Base-by-base conservation (phyloP, 371 early-diverging fungal species). In the Mortierella sp. region DNA sequence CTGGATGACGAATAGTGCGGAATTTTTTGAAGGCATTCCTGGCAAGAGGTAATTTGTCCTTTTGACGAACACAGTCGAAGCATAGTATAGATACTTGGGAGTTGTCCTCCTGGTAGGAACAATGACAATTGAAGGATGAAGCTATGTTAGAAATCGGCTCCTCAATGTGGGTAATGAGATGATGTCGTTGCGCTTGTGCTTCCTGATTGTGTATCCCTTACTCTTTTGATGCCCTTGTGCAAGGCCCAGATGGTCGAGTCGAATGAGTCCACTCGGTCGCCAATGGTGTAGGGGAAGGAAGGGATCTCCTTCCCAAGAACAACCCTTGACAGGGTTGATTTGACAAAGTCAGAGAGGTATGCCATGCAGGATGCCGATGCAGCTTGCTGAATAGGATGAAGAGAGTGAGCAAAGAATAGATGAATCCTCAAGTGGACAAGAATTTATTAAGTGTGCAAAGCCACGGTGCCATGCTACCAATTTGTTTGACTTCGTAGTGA, bases 1-100 rank as follows among this genome's bases (percentile, higher is more conserved):
- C 95, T 0, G 99, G 99, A 83, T 98, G 97, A 58, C 98, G 90
- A 64, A 98, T 86, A 9, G 97, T 97, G 33, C 95, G 90, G 77
- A 94, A 86, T 62, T 95, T 87, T 76, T 94, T 94, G 65, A 97
- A 91, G 1, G 96, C 94, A 76, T 98, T 97, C 73, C 91, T 87
- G 38, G 99, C 98, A 11, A 97, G 85, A 9, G 90, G 88, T 9
- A 93, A 71, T 69, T 88, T 89, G 66, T 94, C 94, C 58, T 87
- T 83, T 58, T 93, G 83, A 45, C 88, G 89, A 15, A 82, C 76
- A 63, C 89, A 85, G 76, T 96, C 96, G 72, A 95, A 96, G n/a
- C 93, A 89, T 78, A 98, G 97, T 4, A 98, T 91, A 8, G 97
- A 93, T 2, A 96, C 96, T 22, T 88, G 79, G n/a, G 90, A 87